These are phyloP conservation scores for Aegle marmelos DNA, from an alignment of 345 rosid genomes.

Conservation along the genomic window DNA sequence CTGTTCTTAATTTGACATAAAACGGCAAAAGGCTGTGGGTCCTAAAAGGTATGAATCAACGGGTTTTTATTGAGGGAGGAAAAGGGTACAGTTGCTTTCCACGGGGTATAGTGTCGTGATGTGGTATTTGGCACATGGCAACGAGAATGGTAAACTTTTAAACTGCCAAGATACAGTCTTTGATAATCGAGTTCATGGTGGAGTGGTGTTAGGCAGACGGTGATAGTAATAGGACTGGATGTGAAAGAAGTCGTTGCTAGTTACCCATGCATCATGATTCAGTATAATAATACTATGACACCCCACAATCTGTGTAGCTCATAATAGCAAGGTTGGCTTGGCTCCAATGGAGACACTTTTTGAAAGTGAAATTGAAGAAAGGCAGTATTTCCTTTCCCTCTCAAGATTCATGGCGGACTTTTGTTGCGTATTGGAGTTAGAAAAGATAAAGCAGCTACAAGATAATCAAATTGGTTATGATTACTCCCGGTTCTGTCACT, in stretches of 20 bases:
- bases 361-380: background rate
- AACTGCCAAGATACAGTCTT: background rate
- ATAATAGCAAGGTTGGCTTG: background rate
- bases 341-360: background rate
- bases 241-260: background rate
- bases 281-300: background rate
- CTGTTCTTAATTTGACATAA: background rate
- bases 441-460: constrained; percentile 15
- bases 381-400: background rate
- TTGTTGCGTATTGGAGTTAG: constrained; percentile 28
- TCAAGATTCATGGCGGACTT: constrained; percentile 26
- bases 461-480: constrained; percentile 30
- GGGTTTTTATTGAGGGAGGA: background rate
- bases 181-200: background rate
- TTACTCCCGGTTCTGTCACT: constrained; percentile 20
- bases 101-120: background rate
- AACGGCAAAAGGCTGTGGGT: background rate
- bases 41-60: background rate
- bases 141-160: background rate
- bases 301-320: background rate
- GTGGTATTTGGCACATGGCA: background rate
- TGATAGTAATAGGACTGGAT: background rate
- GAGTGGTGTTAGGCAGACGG: background rate
- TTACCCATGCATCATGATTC: constrained; percentile 1
- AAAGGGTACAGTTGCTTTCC: background rate